phyloP scores from a whole-genome alignment of 371 early-diverging fungal genomes.

The Mortierella sp. region DNA sequence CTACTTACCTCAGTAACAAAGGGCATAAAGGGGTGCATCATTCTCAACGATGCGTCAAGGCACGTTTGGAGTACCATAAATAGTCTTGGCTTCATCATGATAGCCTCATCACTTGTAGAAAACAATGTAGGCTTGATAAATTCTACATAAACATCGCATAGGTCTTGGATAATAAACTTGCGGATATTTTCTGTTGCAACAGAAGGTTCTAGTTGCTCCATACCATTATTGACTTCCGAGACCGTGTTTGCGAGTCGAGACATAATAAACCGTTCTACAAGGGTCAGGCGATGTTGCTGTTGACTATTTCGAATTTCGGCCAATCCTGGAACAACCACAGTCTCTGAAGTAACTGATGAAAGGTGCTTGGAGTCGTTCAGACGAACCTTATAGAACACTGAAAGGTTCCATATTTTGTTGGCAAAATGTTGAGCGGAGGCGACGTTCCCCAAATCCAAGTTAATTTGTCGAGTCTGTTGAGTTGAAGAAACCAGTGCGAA shows the following conservation, averaged over 20 bases:
- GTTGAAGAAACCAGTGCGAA: constrained; percentile 93
- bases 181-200: constrained; percentile 88
- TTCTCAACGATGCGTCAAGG: constrained; percentile 85
- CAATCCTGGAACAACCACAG: constrained; percentile 25
- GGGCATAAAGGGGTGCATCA: constrained; percentile 99
- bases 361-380: constrained; percentile 64
- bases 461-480: constrained; percentile 94
- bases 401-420: constrained; percentile 99
- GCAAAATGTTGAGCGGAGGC: constrained; percentile 94
- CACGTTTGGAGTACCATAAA: constrained; percentile 74
- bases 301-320: constrained; percentile 10
- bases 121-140: constrained; percentile 73
- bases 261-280: constrained; percentile 90
- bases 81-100: constrained; percentile 33
- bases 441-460: constrained; percentile 95
- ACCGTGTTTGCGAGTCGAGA: constrained; percentile 86
- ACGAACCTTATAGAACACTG: constrained; percentile 80
- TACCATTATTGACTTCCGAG: constrained; percentile 67
- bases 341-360: constrained; percentile 23
- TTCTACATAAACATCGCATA: constrained; percentile 98
- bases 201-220: constrained; percentile 86
- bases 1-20: constrained; percentile 96
- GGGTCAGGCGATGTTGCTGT: constrained; percentile 58
- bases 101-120: constrained; percentile 56
- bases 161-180: constrained; percentile 91